Evolutionary conservation across 176 grass and related monocot species (phyloP), one percentile per base, ranked within the genome.

Genomic region (Areca catechu): DNA sequence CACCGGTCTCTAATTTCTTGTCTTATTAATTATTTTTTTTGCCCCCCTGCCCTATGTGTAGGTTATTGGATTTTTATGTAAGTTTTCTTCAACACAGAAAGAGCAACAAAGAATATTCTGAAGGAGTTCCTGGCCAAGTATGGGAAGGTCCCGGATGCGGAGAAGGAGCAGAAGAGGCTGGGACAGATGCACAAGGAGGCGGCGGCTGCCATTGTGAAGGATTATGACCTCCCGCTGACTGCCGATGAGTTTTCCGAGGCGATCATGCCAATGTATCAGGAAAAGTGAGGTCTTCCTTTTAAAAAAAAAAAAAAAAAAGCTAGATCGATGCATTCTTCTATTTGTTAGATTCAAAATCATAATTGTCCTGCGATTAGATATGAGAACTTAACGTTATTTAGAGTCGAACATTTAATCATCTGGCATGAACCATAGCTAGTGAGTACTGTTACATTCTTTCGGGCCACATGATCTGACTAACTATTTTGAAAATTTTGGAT

Each of bases 101-200:
- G 77, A 74, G 83, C 60, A 7, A 86, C 83, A 7, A 50, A 71
- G 53, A 80, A 85, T 60, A 29, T 90, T 55, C 1, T 95, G 53
- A 24, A 65, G 3, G 91, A 96, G 19, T 86, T 96, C 83, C 10
- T 90, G 75, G 70, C 55, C 24, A 69, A 49, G 20, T 84, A 96
- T 30, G 86, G 80, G 58, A 87, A 87, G 65, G 64, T 76, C 53
- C 72, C 80, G 6, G 86, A 96, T 30, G 22, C 68, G 7, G 65
- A 66, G 47, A 79, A 74, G 55, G 91, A 96, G 63, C 77, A 82
- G 68, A 79, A 56, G 61, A 68, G 86, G 63, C 5, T 95, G 60
- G 86, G 91, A 5, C 83, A 86, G 80, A 86, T 87, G 86, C 81
- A 90, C 49, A 55, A 66, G 80, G 71, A 84, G 53, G 83, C 86